phyloP scores from a whole-genome alignment of 148 eudicot genomes.

The Chenopodium album region DNA sequence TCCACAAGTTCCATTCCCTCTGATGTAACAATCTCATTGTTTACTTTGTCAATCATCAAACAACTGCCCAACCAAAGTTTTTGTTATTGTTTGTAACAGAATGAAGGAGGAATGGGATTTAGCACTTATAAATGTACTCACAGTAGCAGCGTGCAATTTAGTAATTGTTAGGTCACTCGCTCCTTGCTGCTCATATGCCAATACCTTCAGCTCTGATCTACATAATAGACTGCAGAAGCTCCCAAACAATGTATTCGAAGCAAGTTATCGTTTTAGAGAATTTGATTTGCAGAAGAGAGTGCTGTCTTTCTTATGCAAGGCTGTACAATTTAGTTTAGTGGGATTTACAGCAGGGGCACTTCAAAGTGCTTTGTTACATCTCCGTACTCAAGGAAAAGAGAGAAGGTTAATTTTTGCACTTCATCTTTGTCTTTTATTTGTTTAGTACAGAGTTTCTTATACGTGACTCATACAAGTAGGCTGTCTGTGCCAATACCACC shows the following conservation, averaged over 20 bases:
- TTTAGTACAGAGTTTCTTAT: neutral
- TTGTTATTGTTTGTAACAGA: slow-evolving; percentile 28
- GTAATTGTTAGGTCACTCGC: slow-evolving; percentile 75
- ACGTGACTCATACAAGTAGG: neutral
- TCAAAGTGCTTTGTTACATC: slow-evolving; percentile 61
- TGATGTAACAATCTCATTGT: neutral
- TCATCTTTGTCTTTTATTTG: neutral
- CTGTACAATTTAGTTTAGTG: slow-evolving; percentile 66
- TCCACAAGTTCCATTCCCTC: neutral
- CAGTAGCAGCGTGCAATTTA: slow-evolving; percentile 71
- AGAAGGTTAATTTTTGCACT: slow-evolving; percentile 42
- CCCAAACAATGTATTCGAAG: slow-evolving; percentile 75
- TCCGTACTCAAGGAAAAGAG: slow-evolving; percentile 55
- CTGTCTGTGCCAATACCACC: slow-evolving; percentile 7
- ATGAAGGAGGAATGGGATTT: slow-evolving; percentile 85
- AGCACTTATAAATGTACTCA: slow-evolving; percentile 67
- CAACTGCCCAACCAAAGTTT: neutral
- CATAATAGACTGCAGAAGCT: slow-evolving; percentile 74
- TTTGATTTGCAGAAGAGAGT: slow-evolving; percentile 66
- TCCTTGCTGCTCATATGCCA: slow-evolving; percentile 78
- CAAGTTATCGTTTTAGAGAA: slow-evolving; percentile 55
- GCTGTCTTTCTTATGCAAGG: slow-evolving; percentile 73
- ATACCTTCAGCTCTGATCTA: slow-evolving; percentile 53
- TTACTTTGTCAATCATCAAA: neutral
- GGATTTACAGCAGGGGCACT: slow-evolving; percentile 67